Base-by-base conservation (phyloP, 2,329 filamentous ascomycete species). In the Monosporascus sp. region DNA sequence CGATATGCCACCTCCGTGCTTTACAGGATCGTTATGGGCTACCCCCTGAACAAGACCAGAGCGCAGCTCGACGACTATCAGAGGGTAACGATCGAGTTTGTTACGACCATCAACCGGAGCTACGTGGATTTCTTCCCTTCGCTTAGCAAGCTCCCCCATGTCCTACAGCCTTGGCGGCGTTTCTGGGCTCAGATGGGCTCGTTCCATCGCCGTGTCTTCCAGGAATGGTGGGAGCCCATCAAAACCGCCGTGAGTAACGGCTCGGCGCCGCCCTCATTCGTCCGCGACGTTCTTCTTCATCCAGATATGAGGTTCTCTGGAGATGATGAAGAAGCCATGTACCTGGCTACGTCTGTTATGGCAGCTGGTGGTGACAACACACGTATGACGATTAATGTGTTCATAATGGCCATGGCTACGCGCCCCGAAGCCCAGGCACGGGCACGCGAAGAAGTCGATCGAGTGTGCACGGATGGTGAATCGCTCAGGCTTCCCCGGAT, bases 1-100 rank as follows among this genome's bases (percentile, higher is more conserved):
- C 64, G 69, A 3, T 72, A 70, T 51, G 60, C 68, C 6, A 70
- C 66, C 50, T 67, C 65, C 0, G 67, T 71, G 18, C 59, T 72
- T 5, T 64, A 70, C 57, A 62, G 66, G 5, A 66, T 71, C 26
- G 63, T 63, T 17, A 56, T 70, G 9, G 69, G 68, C 3, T 62
- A 69, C 40, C 57, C 63, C 18, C 55, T 63, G 11, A 44, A 56
- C 46, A 67, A 67, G 53, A 57, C 64, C 7, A 58, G 56, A 17
- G 51, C 61, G 17, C 54, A 69, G 49, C 63, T 71, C 18, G 65
- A 63, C 20, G 63, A 66, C 37, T 58, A 63, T 8, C 65, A 70
- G 48, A 55, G 59, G 17, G 61, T 70, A 5, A 63, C 65, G 11
- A 63, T 63, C 1, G 51, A 60, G 3, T 66, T 71, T 49, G 55